Base-by-base conservation (phyloP, 192 early-diverging fungal genomes). In the Dimargaris verticillata region DNA sequence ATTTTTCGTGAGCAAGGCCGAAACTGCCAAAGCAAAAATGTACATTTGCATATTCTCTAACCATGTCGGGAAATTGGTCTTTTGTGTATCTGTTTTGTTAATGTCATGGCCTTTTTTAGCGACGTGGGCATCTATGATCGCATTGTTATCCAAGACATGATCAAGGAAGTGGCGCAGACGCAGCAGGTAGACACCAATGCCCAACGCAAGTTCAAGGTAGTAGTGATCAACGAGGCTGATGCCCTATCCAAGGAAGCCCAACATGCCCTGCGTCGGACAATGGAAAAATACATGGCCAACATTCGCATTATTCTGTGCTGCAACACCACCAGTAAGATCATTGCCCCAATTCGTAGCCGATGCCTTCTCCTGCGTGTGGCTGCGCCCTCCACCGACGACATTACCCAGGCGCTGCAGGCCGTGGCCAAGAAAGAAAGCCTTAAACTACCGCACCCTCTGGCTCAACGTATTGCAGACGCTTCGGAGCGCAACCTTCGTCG, bases 241-340 rank as follows among this genome's bases (percentile, higher is more conserved):
- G 63, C 72, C 47, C 76, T 99, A 55, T 81, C 83, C 33, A 76
- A 86, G 44, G 91, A 95, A 53, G 94, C 96, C 15, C 96, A 99
- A 72, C 85, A 92, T 38, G 94, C 86, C 26, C 79, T 99, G 60
- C 83, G 96, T 60, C 78, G 96, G n/a, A 99, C 96, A 3, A 99
- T 99, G 96, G 96, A 99, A 72, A 97, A 96, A 74, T 97, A 99
- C 70, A 91, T 89, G 80, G 67, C 66, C 59, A 95, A 93, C 69
- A 72, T 97, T 60, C 84, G 96, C 24, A 73, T 99, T 44, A 91
- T 99, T 62, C 68, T 99, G 62, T 95, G 93, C 71, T 87, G 86
- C 62, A 91, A 86, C 54, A 83, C 81, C 22, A 89, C 91, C 0
- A 85, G 83, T 46, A 92, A 88, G 70, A 91, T 99, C 67, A 95